These are phyloP conservation scores for Fraxinus ornus DNA, from an alignment of 305 asterid genomes.

Conservation along the genomic window DNA sequence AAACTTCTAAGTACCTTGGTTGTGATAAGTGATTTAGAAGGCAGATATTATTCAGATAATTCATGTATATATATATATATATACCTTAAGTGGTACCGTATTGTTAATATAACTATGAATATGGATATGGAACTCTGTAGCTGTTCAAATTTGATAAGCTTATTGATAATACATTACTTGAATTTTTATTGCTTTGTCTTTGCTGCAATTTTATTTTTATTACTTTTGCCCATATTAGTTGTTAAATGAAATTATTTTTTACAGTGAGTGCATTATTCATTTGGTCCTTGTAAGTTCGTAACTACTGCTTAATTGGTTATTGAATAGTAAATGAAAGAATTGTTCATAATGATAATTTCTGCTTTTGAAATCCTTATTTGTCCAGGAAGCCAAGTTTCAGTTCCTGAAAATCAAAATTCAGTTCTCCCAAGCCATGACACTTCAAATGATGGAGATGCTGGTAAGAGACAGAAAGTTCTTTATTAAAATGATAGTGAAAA, in stretches of 20 bases:
- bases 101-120: neutral
- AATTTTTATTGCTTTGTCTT: neutral
- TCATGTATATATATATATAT: neutral
- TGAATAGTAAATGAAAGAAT: neutral
- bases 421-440: constrained; percentile 21
- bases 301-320: neutral
- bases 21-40: neutral
- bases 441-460: constrained; percentile 39
- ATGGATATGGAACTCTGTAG: neutral
- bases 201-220: neutral
- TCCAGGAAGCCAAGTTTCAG: constrained; percentile 38
- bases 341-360: neutral
- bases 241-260: neutral
- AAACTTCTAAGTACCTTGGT: neutral
- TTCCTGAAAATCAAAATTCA: constrained; percentile 31
- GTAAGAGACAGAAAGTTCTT: constrained; percentile 23
- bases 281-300: neutral
- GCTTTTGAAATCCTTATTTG: neutral
- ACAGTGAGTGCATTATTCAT: neutral
- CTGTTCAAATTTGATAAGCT: neutral
- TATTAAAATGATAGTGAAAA: neutral
- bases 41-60: neutral
- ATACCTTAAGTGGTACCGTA: neutral
- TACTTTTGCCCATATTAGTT: neutral
- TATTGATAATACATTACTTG: neutral